Base-by-base conservation (phyloP, 2,329 filamentous ascomycete genomes). In the Xylaria sp. region DNA sequence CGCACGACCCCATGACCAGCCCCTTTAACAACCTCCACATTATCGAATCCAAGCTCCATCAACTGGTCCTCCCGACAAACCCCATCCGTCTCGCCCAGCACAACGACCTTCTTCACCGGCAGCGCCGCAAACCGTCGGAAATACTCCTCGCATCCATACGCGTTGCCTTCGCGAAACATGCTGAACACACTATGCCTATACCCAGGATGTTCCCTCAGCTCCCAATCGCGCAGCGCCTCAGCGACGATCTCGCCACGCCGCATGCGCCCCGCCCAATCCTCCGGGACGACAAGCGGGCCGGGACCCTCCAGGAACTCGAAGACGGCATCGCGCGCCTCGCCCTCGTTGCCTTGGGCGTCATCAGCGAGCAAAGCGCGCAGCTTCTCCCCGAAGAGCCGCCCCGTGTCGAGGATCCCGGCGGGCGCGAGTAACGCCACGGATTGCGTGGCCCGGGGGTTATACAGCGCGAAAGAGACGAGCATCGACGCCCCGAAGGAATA, bases 401-500 rank as follows among this genome's bases (percentile, higher is more conserved):
- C 42, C 21, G 42, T 27, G 23, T 9, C 32, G 21, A 70, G 1
- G 0, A 69, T 18, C 2, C 69, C 69, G 3, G 66, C 69, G 18
- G 69, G 65, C 3, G 69, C 69, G 2, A 70, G 32, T 13, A 70
- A 42, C 3, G 59, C 37, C 2, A 58, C 66, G 16, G 66, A 69
- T 5, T 9, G 3, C 40, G 44, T 54, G 3, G 40, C 48, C 54
- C 55, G 40, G 1, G 60, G 69, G 3, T 65, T 62, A 29, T 62
- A 42, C 2, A 62, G 18, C 35, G 66, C 63, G 51, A 71, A 69
- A 32, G 8, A 16, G 13, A 44, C 40, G 25, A 60, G 42, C 6
- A 63, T 51, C 1, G 63, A 61, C 1, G 48, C 69, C 16, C 69
- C 69, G 21, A 71, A 71, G 27, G 69, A 71, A 37, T 66, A 69